Percentiles rank a stretch among this genome's conserved stretches.
phyloP scores from a whole-genome alignment of 176 grass and related monocot species.

The Bolboschoenus planiculmis region DNA sequence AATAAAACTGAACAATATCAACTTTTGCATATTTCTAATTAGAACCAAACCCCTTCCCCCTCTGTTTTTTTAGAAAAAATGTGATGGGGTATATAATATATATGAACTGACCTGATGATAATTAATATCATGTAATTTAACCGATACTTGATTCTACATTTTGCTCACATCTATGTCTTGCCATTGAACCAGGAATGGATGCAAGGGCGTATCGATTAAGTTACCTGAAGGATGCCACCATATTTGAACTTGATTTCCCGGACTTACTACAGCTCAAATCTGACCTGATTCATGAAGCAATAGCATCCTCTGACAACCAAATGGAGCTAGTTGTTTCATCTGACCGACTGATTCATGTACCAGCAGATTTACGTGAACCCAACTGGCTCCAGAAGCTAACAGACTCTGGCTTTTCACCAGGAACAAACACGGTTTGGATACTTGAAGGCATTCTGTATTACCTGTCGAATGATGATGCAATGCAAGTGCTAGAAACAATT shows the following conservation, averaged over 20 bases:
- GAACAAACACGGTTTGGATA: conserved; percentile 78
- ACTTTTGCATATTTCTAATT: neutral
- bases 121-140: neutral
- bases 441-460: conserved; percentile 97
- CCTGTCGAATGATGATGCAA: conserved; percentile 53
- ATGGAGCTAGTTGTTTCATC: conserved; percentile 35
- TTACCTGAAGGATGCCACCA: conserved; percentile 61
- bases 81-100: neutral
- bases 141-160: neutral
- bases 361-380: conserved; percentile 53
- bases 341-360: conserved; percentile 48
- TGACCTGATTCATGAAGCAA: conserved; percentile 61
- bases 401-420: conserved; percentile 53
- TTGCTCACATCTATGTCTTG: neutral
- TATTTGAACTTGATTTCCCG: conserved; percentile 88
- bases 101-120: neutral
- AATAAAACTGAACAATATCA: neutral
- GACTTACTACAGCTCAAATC: conserved; percentile 70
- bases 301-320: conserved; percentile 31
- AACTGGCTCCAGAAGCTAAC: conserved; percentile 72
- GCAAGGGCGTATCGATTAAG: conserved; percentile 73
- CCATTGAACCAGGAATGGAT: conserved; percentile 64
- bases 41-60: neutral
- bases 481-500: conserved; percentile 72
- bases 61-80: neutral